These are phyloP conservation scores for Mycosarcoma mackinlayi DNA, from an alignment of 1,284 basidiomycete species.

Conservation along the genomic window DNA sequence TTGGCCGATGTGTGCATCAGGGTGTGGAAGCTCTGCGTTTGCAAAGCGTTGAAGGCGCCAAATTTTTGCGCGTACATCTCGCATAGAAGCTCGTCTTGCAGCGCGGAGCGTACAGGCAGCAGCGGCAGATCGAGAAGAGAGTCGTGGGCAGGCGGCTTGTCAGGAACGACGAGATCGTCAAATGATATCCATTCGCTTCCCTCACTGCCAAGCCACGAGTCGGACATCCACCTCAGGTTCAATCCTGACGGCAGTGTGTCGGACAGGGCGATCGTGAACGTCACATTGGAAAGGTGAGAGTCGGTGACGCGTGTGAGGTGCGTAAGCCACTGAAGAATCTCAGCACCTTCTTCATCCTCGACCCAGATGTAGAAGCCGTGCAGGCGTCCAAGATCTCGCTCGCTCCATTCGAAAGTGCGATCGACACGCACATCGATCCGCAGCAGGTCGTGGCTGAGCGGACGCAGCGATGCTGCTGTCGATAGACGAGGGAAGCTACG, in stretches of 20 bases:
- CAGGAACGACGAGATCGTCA: slow-evolving; percentile 81
- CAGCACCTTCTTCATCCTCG: slow-evolving; percentile 82
- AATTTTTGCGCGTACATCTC: slow-evolving; percentile 68
- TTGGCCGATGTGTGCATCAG: slow-evolving; percentile 79
- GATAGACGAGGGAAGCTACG: slow-evolving; percentile 83
- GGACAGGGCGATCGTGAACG: slow-evolving; percentile 70
- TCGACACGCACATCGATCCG: slow-evolving; percentile 78
- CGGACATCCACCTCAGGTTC: slow-evolving; percentile 81
- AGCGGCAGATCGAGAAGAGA: slow-evolving; percentile 84
- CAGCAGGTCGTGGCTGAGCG: slow-evolving; percentile 82
- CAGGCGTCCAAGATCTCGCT: slow-evolving; percentile 78
- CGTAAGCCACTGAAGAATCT: slow-evolving; percentile 82
- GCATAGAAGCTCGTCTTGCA: slow-evolving; percentile 32
- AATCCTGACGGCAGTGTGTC: slow-evolving; percentile 31
- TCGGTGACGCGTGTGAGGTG: slow-evolving; percentile 38
- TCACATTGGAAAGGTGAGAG: slow-evolving; percentile 70
- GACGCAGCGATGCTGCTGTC: slow-evolving; percentile 78
- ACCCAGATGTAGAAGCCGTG: slow-evolving; percentile 98
- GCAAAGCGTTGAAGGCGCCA: slow-evolving; percentile 82
- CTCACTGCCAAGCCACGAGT: slow-evolving; percentile 93
- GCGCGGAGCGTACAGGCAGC: slow-evolving; percentile 74
- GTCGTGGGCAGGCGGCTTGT: slow-evolving; percentile 75
- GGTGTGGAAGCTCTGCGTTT: slow-evolving; percentile 90
- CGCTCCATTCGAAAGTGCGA: slow-evolving; percentile 85
- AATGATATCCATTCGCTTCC: slow-evolving; percentile 77